These are phyloP conservation scores for Phytophthora palmivora DNA, from an alignment of 352 stramenopile species.

Conservation along the genomic window DNA sequence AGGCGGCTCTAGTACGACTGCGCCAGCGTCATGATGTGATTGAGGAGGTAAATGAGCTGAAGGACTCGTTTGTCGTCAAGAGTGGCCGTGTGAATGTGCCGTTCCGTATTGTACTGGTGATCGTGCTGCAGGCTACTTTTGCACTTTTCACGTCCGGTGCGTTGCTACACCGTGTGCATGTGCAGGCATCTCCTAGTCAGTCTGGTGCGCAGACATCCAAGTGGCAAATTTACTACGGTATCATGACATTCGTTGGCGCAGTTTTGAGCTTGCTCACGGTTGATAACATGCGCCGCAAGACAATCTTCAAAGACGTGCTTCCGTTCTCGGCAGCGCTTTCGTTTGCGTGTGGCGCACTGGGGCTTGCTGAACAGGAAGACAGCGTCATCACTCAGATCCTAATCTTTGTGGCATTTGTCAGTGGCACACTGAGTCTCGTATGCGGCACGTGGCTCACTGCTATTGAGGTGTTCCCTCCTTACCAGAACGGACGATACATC, in stretches of 20 bases:
- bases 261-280: conserved; percentile 79
- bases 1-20: conserved; percentile 67
- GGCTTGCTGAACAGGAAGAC: conserved; percentile 50
- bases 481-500: conserved; percentile 76
- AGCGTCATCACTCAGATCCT: conserved; percentile 68
- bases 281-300: conserved; percentile 89
- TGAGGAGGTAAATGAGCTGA: conserved; percentile 77
- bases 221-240: conserved; percentile 83
- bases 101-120: conserved; percentile 73
- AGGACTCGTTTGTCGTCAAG: conserved; percentile 75
- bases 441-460: conserved; percentile 85
- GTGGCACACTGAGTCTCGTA: conserved; percentile 70
- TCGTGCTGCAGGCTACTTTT: conserved; percentile 71
- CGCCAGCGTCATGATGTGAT: conserved; percentile 87
- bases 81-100: conserved; percentile 64
- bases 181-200: conserved; percentile 55
- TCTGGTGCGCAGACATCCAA: conserved; percentile 66
- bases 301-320: conserved; percentile 88
- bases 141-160: conserved; percentile 75
- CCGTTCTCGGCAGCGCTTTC: conserved; percentile 71
- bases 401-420: conserved; percentile 78
- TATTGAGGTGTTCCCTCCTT: conserved; percentile 86
- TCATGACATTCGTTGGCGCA: conserved; percentile 76
- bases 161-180: conserved; percentile 67
- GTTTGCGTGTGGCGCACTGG: conserved; percentile 63